Evolutionary conservation across 345 rosid genomes (phyloP).

Genomic region (Gossypium herbaceum): DNA sequence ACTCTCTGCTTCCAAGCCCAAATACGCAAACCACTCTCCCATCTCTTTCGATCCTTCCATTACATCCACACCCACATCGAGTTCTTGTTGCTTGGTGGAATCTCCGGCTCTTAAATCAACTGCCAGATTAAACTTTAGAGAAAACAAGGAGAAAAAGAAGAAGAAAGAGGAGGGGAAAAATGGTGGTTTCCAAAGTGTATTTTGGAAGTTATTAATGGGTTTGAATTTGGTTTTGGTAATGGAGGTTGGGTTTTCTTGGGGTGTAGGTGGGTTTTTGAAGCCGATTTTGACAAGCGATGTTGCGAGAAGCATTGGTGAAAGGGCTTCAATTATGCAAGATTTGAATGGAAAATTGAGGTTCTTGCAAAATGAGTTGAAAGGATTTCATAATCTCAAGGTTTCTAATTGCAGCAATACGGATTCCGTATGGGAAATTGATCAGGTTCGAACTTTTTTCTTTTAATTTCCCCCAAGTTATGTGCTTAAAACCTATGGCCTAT

Average conservation of each 20-base stretch:
- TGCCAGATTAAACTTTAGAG: constrained; percentile 22
- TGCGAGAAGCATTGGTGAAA: constrained; percentile 45
- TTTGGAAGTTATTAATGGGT: constrained; percentile 30
- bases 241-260: constrained; percentile 45
- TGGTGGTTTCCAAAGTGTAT: constrained; percentile 4
- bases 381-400: constrained; percentile 30
- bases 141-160: constrained; percentile 21
- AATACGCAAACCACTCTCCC: constrained; percentile 35
- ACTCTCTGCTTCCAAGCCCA: constrained; percentile 39
- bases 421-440: constrained; percentile 59
- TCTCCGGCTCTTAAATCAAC: constrained; percentile 45
- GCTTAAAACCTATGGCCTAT: too few species aligned
- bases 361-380: constrained; percentile 46
- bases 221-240: constrained; percentile 36
- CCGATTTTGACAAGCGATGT: constrained; percentile 42
- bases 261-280: constrained; percentile 31
- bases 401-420: constrained; percentile 47
- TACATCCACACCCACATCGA: constrained; percentile 57
- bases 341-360: constrained; percentile 40
- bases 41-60: constrained; percentile 43
- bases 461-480: neutral
- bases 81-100: constrained; percentile 23
- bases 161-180: neutral
- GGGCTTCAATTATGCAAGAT: constrained; percentile 34
- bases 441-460: constrained; percentile 39